Percentiles rank a stretch among this genome's conserved stretches.
These are phyloP conservation scores for Balakata baccata DNA, from an alignment of 345 rosid species.

Conservation along the genomic window DNA sequence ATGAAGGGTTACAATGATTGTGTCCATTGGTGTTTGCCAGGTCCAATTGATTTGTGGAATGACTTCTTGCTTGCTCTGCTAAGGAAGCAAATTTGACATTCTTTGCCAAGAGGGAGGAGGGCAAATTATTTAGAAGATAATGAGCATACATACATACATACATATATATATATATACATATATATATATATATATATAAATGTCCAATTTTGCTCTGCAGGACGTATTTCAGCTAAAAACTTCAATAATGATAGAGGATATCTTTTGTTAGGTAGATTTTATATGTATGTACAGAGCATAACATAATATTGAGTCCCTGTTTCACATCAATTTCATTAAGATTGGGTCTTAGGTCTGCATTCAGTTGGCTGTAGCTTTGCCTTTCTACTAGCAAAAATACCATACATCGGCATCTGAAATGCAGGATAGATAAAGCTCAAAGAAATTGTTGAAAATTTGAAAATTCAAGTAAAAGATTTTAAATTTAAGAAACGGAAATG, in stretches of 20 bases:
- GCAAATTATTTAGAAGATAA: neutral
- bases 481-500: too few species aligned
- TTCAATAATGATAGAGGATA: neutral
- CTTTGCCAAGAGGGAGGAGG: neutral
- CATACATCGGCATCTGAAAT: too few species aligned
- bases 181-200: too few species aligned
- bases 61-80: constrained; percentile 59
- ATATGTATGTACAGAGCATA: too few species aligned
- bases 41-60: constrained; percentile 75
- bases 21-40: constrained; percentile 90
- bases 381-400: too few species aligned
- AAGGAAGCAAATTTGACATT: neutral
- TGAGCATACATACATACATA: neutral
- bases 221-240: neutral
- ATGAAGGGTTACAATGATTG: constrained; percentile 79
- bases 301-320: neutral
- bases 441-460: too few species aligned
- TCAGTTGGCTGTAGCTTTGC: too few species aligned
- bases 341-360: too few species aligned
- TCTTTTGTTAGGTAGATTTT: too few species aligned
- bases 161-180: too few species aligned
- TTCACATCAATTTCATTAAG: neutral
- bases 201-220: neutral
- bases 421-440: too few species aligned
- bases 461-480: too few species aligned